Base-by-base conservation (phyloP, 2,329 filamentous ascomycete species). In the Aspergillus proliferans region DNA sequence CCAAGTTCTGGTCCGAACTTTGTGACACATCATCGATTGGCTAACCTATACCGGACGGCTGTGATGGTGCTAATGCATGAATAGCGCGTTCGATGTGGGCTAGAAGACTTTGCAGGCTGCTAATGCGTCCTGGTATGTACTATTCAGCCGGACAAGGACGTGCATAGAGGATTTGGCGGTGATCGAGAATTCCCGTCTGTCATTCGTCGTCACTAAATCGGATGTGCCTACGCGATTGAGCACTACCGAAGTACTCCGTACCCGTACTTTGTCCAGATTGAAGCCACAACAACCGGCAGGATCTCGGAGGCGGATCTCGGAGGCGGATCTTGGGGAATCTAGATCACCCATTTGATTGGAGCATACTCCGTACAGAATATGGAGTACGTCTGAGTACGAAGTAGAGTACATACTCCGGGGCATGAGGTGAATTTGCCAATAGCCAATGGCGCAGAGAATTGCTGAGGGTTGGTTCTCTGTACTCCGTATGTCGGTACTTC, bases 41-140 rank as follows among this genome's bases (percentile, higher is more conserved):
- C 15, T 6, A 18, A 10, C 15, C 18, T 5, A 40, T 40, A 39
- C 38, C 8, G 9, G 38, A 21, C 38, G 45, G 15, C 42, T 52
- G 46, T 49, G 48, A 47, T 47, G 38, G 44, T 55, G 43, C 54
- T 55, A 53, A 58, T 58, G 54, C 56, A 58, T 10, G 41, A 47
- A 33, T 43, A 50, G 30, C 43, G 30, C 38, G 36, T 48, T 44
- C 45, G 19, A 51, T 38, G 21, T 43, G 28, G 30, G 38, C 42
- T 46, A 47, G 43, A 33, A 24, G 30, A 24, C 42, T 43, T 24
- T 12, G 22, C 41, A 43, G 12, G n/a, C 21, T 12, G 14, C 22
- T 26, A 43, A 28, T 12, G 9, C n/a, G 12, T n/a, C 22, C 18
- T 14, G 3, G 19, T 12, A 41, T 4, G 19, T 12, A 41, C 22